These are phyloP conservation scores for Polytrichum commune DNA, from an alignment of 225 moss, liverwort and hornwort species.

Conservation along the genomic window DNA sequence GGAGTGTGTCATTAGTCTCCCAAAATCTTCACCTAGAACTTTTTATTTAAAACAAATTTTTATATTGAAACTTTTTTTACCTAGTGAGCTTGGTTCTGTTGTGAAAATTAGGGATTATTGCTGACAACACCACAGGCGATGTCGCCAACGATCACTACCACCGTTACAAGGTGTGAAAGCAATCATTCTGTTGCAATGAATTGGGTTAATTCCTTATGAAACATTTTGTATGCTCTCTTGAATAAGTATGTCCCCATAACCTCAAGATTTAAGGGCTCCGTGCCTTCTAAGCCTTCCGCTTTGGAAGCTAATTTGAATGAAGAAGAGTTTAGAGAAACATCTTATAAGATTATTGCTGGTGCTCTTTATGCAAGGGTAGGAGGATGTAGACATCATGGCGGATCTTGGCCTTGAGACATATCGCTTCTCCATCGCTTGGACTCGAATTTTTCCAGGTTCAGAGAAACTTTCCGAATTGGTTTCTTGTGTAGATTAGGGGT, in stretches of 20 bases:
- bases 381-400: constrained; percentile 39
- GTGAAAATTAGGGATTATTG: constrained; percentile 7
- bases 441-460: constrained; percentile 49
- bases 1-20: too few species aligned
- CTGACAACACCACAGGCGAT: constrained; percentile 36
- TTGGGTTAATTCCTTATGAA: neutral
- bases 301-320: neutral
- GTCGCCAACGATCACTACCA: constrained; percentile 49
- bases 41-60: too few species aligned
- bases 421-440: constrained; percentile 57
- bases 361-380: constrained; percentile 19
- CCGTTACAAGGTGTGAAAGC: constrained; percentile 32
- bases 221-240: neutral
- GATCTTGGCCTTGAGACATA: constrained; percentile 38
- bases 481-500: too few species aligned
- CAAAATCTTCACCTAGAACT: too few species aligned
- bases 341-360: neutral
- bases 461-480: too few species aligned
- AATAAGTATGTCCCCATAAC: neutral
- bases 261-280: neutral
- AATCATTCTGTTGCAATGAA: too few species aligned
- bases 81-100: neutral
- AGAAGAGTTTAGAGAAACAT: neutral
- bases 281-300: neutral
- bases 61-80: too few species aligned